Base-by-base conservation (phyloP, 2,329 filamentous ascomycete genomes). In the Pseudocercospora pini-densiflorae region DNA sequence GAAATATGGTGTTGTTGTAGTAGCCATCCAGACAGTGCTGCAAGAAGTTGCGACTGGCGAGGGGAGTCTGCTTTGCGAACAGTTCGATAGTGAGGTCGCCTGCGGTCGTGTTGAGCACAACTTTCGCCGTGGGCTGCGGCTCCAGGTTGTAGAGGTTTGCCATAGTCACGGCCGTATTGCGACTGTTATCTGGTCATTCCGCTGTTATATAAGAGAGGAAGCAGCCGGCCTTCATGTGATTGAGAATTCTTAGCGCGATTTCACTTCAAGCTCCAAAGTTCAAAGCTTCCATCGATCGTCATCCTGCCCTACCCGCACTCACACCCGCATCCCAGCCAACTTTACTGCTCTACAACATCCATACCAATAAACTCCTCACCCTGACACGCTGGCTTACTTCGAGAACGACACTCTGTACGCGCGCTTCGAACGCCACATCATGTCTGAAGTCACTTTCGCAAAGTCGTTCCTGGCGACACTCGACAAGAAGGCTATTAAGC, bases 1-100 rank as follows among this genome's bases (percentile, higher is more conserved):
- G 95, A 81, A 99, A 99, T 68, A 95, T 90, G 0, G 94, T 97
- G 76, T 90, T 89, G 74, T 93, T 90, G 83, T 98, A 99, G 83
- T 98, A 98, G 72, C 93, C 93, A 77, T 99, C 94, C 72, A 97
- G 87, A 77, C 92, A 95, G 76, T 94, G 90, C 79, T 99, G 95
- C 43, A 99, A 86, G 80, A 99, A 99, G 82, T 97, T 98, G 73
- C 94, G 93, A 77, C 90, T 93, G 27, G 95, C 91, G 68, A 97
- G 85, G 8, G 95, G 95, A 0, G 92, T 91, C 80, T 99, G 95
- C 77, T 95, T 95, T 19, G 94, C 94, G 84, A 97, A 99, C 64
- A 99, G 89, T 79, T 97, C 93, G 80, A 99, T 87, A 43, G 92
- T 90, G 65, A 99, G 86, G 75, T 97, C 94, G 79, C 95, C 95